Conservation (phyloP, 306 rosid genomes). For the Prinsepia uniflora region DNA sequence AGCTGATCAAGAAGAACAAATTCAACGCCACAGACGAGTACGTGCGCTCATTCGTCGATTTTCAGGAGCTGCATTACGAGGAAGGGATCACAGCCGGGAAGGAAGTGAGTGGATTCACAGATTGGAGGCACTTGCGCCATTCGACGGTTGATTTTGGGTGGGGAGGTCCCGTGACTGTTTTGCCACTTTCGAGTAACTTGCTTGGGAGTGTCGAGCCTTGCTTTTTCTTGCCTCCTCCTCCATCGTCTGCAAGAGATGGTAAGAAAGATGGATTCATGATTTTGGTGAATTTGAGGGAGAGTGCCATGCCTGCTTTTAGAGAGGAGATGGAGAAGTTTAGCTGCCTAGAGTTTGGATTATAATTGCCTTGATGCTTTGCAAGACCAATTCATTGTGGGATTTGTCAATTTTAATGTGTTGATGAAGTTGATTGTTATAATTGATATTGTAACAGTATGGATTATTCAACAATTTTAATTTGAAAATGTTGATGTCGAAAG, state of each 20-base stretch:
- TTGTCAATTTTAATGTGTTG: background rate
- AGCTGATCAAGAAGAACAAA: slow-evolving; percentile 69
- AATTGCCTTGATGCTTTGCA: background rate
- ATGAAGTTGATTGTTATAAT: background rate
- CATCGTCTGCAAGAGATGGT: background rate
- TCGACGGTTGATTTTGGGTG: slow-evolving; percentile 87
- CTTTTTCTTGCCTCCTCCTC: slow-evolving; percentile 72
- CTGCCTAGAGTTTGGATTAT: slow-evolving; percentile 15
- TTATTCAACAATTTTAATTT: too few species aligned
- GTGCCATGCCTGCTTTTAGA: slow-evolving; percentile 54
- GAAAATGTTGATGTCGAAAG: too few species aligned
- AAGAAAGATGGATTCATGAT: slow-evolving; percentile 63
- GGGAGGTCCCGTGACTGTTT: slow-evolving; percentile 88
- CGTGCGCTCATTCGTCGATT: slow-evolving; percentile 63
- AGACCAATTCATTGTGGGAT: background rate
- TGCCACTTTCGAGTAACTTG: slow-evolving; percentile 61
- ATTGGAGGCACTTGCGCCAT: slow-evolving; percentile 86
- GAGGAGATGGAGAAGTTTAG: slow-evolving; percentile 50
- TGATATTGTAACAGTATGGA: too few species aligned
- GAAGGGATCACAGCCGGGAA: slow-evolving; percentile 69
- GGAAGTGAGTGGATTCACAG: slow-evolving; percentile 80
- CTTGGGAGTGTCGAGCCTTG: slow-evolving; percentile 85
- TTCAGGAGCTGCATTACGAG: slow-evolving; percentile 51
- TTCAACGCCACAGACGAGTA: slow-evolving; percentile 58
- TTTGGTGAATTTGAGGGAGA: slow-evolving; percentile 42